Conservation (phyloP, 768 basidiomycete species). For the Crepidotus variabilis region DNA sequence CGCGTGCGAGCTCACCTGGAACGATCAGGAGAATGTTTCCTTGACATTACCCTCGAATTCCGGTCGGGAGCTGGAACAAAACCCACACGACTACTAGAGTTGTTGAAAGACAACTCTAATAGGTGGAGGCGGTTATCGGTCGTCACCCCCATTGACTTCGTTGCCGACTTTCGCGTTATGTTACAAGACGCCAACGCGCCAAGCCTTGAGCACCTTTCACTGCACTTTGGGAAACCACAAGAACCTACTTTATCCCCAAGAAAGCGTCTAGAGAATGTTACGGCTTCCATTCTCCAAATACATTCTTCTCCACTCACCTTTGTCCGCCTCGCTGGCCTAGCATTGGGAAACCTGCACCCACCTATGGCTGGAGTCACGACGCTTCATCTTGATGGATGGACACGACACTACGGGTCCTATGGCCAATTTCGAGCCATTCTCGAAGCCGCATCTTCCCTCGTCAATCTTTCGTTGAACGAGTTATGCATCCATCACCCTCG, state of each 20-base stretch:
- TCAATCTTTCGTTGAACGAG: slow-evolving; percentile 39
- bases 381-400: slow-evolving; percentile 42
- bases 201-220: slow-evolving; percentile 34
- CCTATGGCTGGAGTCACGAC: slow-evolving; percentile 31
- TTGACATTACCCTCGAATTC: slow-evolving; percentile 33
- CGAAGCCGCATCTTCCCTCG: slow-evolving; percentile 28
- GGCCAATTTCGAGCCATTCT: slow-evolving; percentile 32
- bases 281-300: slow-evolving; percentile 26
- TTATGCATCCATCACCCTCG: slow-evolving; percentile 32
- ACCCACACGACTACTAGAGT: slow-evolving; percentile 23
- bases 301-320: slow-evolving; percentile 32
- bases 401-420: slow-evolving; percentile 29
- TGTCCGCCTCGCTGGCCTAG: slow-evolving; percentile 38
- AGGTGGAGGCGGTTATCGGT: slow-evolving; percentile 39
- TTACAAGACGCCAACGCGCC: slow-evolving; percentile 27
- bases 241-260: slow-evolving; percentile 22
- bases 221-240: slow-evolving; percentile 27
- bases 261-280: slow-evolving; percentile 23
- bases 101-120: slow-evolving; percentile 29
- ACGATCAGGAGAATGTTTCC: slow-evolving; percentile 32
- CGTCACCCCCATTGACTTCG: slow-evolving; percentile 16
- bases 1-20: slow-evolving; percentile 32
- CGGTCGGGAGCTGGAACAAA: slow-evolving; percentile 11
- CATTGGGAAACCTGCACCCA: slow-evolving; percentile 36
- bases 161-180: slow-evolving; percentile 23